A percentile compares a stretch with the other conserved stretches of the same genome.
These are phyloP conservation scores for Lentinus brumalis DNA, from an alignment of 768 basidiomycete genomes.

Conservation along the genomic window DNA sequence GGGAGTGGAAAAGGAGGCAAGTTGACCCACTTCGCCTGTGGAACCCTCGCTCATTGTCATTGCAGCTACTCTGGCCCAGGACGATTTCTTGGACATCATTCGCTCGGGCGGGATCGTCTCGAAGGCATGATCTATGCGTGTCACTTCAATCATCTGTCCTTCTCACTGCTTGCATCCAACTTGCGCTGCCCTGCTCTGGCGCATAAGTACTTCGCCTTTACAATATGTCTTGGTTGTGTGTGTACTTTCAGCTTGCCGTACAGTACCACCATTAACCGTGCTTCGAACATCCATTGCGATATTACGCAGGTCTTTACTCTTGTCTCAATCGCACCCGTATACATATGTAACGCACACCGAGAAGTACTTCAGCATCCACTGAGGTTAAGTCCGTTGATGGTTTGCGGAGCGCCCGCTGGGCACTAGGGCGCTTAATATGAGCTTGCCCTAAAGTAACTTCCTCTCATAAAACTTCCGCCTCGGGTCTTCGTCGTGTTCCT, in stretches of 20 bases:
- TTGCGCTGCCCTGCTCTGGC: too few relatives aligned
- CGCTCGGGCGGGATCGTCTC: conserved; percentile 80
- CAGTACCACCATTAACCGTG: too few relatives aligned
- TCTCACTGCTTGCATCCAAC: neutral
- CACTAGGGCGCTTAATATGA: conserved; percentile 1
- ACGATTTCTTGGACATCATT: conserved; percentile 83
- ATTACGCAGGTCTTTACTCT: too few relatives aligned
- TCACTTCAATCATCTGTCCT: neutral
- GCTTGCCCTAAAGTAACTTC: conserved; percentile 42
- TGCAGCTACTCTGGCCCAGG: conserved; percentile 61
- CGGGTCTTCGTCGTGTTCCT: conserved; percentile 21
- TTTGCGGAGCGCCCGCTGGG: neutral
- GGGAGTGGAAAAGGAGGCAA: conserved; percentile 62
- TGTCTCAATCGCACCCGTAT: too few relatives aligned
- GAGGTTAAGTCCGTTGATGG: neutral
- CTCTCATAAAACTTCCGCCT: conserved; percentile 36
- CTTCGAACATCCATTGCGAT: too few relatives aligned
- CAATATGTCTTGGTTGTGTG: too few relatives aligned
- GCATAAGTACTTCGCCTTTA: too few relatives aligned
- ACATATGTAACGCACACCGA: too few relatives aligned
- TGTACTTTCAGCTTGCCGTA: too few relatives aligned
- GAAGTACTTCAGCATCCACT: neutral
- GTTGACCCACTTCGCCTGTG: conserved; percentile 21
- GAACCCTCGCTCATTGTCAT: conserved; percentile 6
- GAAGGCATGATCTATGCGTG: conserved; percentile 44